Base-by-base conservation (phyloP, 2,329 filamentous ascomycete species). In the Colletotrichum incanum region DNA sequence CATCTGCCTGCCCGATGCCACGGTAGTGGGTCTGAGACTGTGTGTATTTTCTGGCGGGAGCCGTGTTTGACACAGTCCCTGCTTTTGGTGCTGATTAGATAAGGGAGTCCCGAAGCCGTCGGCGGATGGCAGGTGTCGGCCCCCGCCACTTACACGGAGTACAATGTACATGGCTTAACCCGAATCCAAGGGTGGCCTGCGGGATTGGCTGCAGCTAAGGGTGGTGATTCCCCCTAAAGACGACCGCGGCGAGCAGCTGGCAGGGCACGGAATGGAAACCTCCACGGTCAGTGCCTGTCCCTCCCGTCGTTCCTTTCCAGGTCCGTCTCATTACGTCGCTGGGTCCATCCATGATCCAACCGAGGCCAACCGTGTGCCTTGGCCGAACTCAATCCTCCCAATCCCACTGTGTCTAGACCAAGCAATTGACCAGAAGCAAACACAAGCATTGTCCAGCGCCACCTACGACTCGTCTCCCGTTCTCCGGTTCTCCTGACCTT, bases 331-430 rank as follows among this genome's bases (percentile, higher is more conserved):
- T 63, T 71, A 71, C 68, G 68, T 71, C 68, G 68, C 65, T 39
- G 50, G 68, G 65, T 59, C 68, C 65, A 71, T 71, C 68, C 58
- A 58, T 63, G 68, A 68, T 71, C 56, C 68, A 63, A 63, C 65
- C 64, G 50, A 71, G 65, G 56, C 56, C 58, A 45, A 58, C 50
- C 58, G 47, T 50, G 56, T 65, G 39, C 68, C 64, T 52, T 71
- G 56, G 68, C 50, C 65, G 55, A 68, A 62, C 58, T 54, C 58
- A 63, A 63, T 58, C 49, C 58, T 58, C 23, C 26, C 34, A 58
- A 43, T 45, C 23, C 28, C 28, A 63, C 26, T 43, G 65, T 31
- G 65, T 67, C n/a, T n/a, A 37, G 23, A 37, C 43, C 28, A 41
- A 61, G 9, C 9, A 47, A 50, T 49, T 37, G 41, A 55, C 14